Percentiles rank a stretch among this genome's conserved stretches.
Evolutionary conservation across 2,329 filamentous ascomycete species (phyloP).

Genomic region (Macroventuria anomochaeta): DNA sequence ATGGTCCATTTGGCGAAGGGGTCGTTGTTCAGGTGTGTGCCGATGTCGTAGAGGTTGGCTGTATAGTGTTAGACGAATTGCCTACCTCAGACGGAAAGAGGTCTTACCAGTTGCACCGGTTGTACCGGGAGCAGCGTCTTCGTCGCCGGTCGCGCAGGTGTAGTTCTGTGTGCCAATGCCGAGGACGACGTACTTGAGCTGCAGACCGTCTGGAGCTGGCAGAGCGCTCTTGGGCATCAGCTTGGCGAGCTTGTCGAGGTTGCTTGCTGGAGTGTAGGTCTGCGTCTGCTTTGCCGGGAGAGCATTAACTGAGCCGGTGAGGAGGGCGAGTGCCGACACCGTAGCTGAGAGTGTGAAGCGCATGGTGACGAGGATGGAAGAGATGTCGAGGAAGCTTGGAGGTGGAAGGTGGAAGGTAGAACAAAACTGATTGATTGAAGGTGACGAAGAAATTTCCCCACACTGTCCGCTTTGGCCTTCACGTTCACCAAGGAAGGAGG

Average conservation of each 20-base stretch:
- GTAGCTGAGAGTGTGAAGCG: constrained; percentile 36
- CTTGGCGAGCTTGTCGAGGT: constrained; percentile 34
- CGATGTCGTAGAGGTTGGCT: constrained; percentile 48
- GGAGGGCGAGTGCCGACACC: constrained; percentile 26
- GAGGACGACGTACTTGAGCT: constrained; percentile 56
- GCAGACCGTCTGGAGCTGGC: constrained; percentile 33
- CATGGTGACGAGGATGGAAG: constrained; percentile 30
- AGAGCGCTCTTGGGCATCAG: constrained; percentile 41
- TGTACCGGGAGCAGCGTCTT: constrained; percentile 36
- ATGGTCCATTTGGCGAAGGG: constrained; percentile 42
- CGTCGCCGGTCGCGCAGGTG: constrained; percentile 48
- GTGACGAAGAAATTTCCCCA: constrained; percentile 6
- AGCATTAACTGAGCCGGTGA: constrained; percentile 28
- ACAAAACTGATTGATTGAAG: neutral
- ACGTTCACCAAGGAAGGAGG: constrained; percentile 20
- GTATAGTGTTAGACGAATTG: constrained; percentile 16
- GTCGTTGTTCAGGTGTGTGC: constrained; percentile 39
- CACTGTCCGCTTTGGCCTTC: constrained; percentile 6
- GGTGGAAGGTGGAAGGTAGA: neutral
- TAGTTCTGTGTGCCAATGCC: constrained; percentile 63
- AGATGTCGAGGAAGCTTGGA: neutral
- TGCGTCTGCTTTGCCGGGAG: constrained; percentile 18
- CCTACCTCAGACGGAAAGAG: neutral
- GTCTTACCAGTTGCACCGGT: constrained; percentile 44
- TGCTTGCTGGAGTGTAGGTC: constrained; percentile 24